Percentiles rank a stretch among this genome's conserved stretches.
phyloP scores from a whole-genome alignment of 164 flowering plant genomes.

The Brasenia schreberi region DNA sequence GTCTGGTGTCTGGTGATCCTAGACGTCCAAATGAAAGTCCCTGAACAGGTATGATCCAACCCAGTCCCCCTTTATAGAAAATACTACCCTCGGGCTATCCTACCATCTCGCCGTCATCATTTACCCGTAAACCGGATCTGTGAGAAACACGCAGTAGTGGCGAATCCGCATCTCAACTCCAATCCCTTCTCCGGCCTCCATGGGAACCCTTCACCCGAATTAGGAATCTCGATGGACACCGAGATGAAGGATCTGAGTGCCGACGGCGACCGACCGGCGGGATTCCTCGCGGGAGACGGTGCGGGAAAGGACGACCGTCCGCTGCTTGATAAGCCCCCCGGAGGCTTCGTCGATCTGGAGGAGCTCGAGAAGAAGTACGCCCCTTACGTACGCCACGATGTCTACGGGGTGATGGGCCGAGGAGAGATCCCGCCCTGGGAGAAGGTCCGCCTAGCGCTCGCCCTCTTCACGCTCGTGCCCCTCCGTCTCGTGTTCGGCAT shows the following conservation, averaged over 20 bases:
- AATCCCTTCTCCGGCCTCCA: not conserved
- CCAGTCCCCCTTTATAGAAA: too few species aligned
- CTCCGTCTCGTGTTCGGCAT: constrained; percentile 35
- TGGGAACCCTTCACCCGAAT: not conserved
- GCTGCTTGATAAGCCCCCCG: constrained; percentile 26
- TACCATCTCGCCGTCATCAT: too few species aligned
- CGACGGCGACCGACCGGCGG: not conserved
- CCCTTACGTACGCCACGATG: constrained; percentile 64
- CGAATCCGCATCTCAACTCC: too few species aligned
- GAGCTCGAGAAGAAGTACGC: constrained; percentile 81
- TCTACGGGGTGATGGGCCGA: constrained; percentile 83
- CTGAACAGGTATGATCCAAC: too few species aligned
- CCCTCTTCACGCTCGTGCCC: constrained; percentile 57
- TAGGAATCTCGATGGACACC: not conserved
- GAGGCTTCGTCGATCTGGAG: constrained; percentile 5
- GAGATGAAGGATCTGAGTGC: not conserved
- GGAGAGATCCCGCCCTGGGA: constrained; percentile 59
- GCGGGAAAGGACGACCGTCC: constrained; percentile 43
- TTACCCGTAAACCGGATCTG: too few species aligned
- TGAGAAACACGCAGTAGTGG: too few species aligned
- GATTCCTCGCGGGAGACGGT: constrained; percentile 10
- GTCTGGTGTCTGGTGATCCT: too few species aligned
- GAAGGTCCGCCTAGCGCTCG: constrained; percentile 50
- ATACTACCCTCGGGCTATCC: too few species aligned
- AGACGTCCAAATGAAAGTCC: too few species aligned